Conservation (phyloP, 164 flowering plant genomes). For the Chloranthus sessilifolius region DNA sequence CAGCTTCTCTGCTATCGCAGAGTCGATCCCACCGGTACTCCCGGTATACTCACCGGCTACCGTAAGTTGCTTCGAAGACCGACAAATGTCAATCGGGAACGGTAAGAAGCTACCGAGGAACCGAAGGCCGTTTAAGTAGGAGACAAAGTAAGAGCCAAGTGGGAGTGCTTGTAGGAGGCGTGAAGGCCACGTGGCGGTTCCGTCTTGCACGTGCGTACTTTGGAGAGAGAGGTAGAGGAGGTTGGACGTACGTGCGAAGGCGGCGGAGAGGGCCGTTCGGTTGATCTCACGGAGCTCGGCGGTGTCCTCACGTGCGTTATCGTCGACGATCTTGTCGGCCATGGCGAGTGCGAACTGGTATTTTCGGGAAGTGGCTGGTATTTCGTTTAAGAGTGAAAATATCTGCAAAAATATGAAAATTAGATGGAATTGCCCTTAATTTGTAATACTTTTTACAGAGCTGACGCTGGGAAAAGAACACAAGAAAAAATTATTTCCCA, state of each 20-base stretch:
- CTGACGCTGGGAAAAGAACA: no score
- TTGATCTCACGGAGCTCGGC: conserved; percentile 30
- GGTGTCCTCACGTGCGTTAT: conserved; percentile 30
- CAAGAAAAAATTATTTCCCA: no score
- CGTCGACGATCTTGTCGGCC: conserved; percentile 51
- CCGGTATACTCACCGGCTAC: neutral
- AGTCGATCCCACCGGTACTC: conserved; percentile 2
- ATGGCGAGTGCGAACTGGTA: conserved; percentile 50
- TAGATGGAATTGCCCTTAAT: neutral
- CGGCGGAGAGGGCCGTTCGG: conserved; percentile 31
- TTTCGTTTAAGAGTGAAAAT: conserved; percentile 32
- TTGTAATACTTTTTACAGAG: no score
- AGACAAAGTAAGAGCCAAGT: conserved; percentile 24
- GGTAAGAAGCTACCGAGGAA: conserved; percentile 15
- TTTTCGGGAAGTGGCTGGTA: conserved; percentile 42
- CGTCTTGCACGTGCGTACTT: neutral
- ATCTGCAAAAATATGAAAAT: conserved; percentile 19
- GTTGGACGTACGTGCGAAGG: conserved; percentile 34
- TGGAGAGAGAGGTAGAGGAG: conserved; percentile 26
- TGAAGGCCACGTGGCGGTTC: conserved; percentile 18
- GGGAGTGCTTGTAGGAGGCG: conserved; percentile 26
- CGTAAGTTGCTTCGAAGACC: conserved; percentile 3
- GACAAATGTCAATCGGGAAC: neutral
- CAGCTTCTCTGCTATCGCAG: conserved; percentile 38
- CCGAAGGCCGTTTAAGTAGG: conserved; percentile 22